phyloP scores from a whole-genome alignment of 208 protist species.

The Naegleria lovaniensis region DNA sequence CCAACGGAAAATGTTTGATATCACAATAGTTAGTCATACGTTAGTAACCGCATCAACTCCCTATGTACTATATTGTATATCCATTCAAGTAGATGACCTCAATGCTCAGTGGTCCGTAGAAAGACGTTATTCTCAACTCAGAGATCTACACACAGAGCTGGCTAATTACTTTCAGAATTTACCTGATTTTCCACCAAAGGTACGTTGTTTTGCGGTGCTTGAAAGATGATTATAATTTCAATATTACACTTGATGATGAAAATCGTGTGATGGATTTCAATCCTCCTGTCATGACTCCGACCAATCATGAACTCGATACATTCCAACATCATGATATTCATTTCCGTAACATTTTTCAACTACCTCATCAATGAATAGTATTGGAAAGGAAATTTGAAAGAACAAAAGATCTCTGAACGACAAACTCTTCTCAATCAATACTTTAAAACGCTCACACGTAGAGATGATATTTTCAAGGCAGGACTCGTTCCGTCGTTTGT shows the following conservation, averaged over 20 bases:
- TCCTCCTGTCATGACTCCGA: too few relatives aligned
- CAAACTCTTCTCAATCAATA: neutral
- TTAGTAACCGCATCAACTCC: neutral
- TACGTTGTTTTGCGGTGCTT: neutral
- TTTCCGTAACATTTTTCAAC: too few relatives aligned
- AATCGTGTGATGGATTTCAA: too few relatives aligned
- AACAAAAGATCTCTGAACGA: neutral
- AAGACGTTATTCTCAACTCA: neutral
- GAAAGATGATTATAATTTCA: neutral
- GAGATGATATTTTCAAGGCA: neutral
- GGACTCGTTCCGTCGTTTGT: neutral
- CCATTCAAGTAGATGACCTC: neutral
- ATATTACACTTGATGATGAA: neutral
- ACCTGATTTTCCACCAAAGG: conserved; percentile 2
- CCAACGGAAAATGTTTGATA: neutral
- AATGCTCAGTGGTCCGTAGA: neutral
- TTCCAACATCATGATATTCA: too few relatives aligned
- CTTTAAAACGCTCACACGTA: neutral
- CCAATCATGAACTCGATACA: too few relatives aligned
- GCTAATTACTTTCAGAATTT: neutral
- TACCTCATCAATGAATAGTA: neutral
- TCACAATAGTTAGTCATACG: neutral
- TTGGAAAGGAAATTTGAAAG: neutral
- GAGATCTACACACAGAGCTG: neutral
- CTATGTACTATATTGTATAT: neutral